These are phyloP conservation scores for Kregervanrija delftensis DNA, from an alignment of 805 yeast species.

Conservation along the genomic window DNA sequence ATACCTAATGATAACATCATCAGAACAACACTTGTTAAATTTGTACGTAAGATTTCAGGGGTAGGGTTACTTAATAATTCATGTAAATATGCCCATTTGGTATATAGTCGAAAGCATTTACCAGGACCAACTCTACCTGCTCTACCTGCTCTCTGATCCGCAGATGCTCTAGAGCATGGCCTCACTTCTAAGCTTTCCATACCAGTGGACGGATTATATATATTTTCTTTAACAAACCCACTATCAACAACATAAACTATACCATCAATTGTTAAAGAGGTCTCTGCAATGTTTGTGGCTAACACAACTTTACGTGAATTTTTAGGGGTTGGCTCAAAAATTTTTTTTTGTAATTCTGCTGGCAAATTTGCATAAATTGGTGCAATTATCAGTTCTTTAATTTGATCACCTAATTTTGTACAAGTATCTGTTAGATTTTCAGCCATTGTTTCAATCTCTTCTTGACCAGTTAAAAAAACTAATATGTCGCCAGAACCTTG, in stretches of 20 bases:
- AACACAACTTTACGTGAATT: conserved; percentile 78
- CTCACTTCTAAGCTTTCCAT: conserved; percentile 82
- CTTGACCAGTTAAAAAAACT: conserved; percentile 93
- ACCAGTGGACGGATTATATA: conserved; percentile 79
- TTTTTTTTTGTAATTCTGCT: conserved; percentile 68
- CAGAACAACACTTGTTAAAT: conserved; percentile 69
- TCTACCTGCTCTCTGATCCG: conserved; percentile 95
- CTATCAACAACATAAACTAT: conserved; percentile 91
- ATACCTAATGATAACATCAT: conserved; percentile 79
- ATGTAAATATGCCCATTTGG: conserved; percentile 71
- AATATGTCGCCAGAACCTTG: conserved; percentile 77
- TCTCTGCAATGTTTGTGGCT: conserved; percentile 96
- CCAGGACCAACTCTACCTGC: conserved; percentile 99
- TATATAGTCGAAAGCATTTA: conserved; percentile 82
- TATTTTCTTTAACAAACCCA: conserved; percentile 89
- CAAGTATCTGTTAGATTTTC: conserved; percentile 65
- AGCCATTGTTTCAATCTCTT: conserved; percentile 82
- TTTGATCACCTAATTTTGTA: conserved; percentile 46
- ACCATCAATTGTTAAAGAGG: conserved; percentile 95
- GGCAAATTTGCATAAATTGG: conserved; percentile 93
- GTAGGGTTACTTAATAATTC: conserved; percentile 76
- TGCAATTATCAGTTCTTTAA: conserved; percentile 59
- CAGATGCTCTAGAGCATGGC: conserved; percentile 92
- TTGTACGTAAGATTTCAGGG: conserved; percentile 89
- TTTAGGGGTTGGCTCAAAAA: conserved; percentile 83